Conservation (phyloP, 1,284 basidiomycete species). For the Ganoderma lingzhi region DNA sequence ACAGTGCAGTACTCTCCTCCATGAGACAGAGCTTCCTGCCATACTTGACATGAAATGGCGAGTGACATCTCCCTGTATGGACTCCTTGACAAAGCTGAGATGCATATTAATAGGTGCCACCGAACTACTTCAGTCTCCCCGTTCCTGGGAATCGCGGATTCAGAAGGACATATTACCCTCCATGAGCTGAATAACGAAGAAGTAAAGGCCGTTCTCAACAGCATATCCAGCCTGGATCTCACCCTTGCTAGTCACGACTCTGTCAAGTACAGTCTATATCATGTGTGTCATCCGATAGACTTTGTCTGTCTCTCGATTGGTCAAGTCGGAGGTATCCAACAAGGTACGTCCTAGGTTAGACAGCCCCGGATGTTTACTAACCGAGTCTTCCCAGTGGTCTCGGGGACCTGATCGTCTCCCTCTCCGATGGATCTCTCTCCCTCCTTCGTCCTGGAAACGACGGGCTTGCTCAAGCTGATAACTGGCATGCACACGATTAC, state of each 20-base stretch:
- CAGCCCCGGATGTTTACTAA: neutral
- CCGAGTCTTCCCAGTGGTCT: conserved; percentile 46
- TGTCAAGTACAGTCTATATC: conserved; percentile 55
- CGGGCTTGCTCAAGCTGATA: conserved; percentile 53
- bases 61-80: conserved; percentile 12
- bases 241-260: conserved; percentile 53
- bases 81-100: neutral
- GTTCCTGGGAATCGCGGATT: conserved; percentile 79
- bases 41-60: conserved; percentile 96
- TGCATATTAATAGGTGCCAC: conserved; percentile 58
- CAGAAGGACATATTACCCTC: conserved; percentile 80
- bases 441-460: conserved; percentile 59
- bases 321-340: conserved; percentile 64
- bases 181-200: conserved; percentile 61
- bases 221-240: neutral
- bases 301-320: conserved; percentile 93
- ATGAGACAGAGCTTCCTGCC: conserved; percentile 80
- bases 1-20: conserved; percentile 63
- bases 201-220: conserved; percentile 46
- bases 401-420: conserved; percentile 77
- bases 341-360: conserved; percentile 28
- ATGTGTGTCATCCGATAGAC: conserved; percentile 63
- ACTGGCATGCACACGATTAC: conserved; percentile 92
- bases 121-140: conserved; percentile 50
- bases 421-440: conserved; percentile 80